Conservation (phyloP, 2,329 filamentous ascomycete genomes). For the Rhinocladiella mackenziei region DNA sequence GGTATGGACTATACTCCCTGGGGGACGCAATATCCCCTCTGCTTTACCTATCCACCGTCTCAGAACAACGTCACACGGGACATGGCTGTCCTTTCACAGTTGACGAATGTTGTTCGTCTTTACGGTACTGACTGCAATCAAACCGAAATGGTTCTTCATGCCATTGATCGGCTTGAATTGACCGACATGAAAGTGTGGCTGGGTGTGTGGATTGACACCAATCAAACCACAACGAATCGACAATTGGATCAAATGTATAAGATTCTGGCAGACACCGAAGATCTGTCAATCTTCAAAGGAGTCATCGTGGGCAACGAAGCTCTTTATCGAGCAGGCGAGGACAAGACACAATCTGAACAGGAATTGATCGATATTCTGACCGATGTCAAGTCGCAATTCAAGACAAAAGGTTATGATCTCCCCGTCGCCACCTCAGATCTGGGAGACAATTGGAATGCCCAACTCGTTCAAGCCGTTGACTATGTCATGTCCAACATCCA, state of each 20-base stretch:
- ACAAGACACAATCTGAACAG: slow-evolving; percentile 60
- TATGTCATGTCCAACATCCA: slow-evolving; percentile 96
- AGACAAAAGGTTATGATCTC: slow-evolving; percentile 60
- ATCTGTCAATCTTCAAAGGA: slow-evolving; percentile 53
- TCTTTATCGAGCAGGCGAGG: slow-evolving; percentile 48
- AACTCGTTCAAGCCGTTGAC: slow-evolving; percentile 68
- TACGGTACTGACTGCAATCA: slow-evolving; percentile 98
- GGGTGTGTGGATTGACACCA: slow-evolving; percentile 86
- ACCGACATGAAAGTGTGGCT: slow-evolving; percentile 83
- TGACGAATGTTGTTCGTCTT: slow-evolving; percentile 81
- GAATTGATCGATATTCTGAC: slow-evolving; percentile 62
- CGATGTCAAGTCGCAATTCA: slow-evolving; percentile 69
- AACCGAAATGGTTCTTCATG: slow-evolving; percentile 85
- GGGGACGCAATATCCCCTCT: slow-evolving; percentile 85
- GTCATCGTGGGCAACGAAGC: slow-evolving; percentile 63
- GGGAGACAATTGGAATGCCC: slow-evolving; percentile 76
- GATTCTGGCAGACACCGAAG: slow-evolving; percentile 59
- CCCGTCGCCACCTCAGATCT: slow-evolving; percentile 85
- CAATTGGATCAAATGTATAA: slow-evolving; percentile 81
- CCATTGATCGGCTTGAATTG: slow-evolving; percentile 70
- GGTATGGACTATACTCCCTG: slow-evolving; percentile 94
- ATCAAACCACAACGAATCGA: slow-evolving; percentile 75
- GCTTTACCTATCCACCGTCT: slow-evolving; percentile 69
- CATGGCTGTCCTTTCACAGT: slow-evolving; percentile 80
- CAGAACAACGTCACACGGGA: slow-evolving; percentile 95